Conservation (phyloP, 345 rosid genomes). For the Microcos paniculata region DNA sequence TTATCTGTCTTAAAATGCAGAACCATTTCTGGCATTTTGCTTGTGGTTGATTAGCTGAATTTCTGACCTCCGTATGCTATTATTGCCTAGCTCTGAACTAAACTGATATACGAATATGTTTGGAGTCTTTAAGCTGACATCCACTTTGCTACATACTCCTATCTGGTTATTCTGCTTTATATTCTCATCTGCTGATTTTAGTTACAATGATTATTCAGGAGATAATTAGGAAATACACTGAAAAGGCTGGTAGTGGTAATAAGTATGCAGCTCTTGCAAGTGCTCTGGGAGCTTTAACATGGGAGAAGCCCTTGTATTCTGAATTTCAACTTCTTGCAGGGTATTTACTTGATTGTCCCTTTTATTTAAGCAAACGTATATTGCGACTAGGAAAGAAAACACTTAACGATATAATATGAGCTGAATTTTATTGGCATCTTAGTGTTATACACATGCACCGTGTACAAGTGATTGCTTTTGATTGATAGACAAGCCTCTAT, state of each 20-base stretch:
- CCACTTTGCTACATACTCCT: not conserved
- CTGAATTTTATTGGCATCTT: not conserved
- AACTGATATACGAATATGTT: not conserved
- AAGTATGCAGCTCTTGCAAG: slow-evolving; percentile 78
- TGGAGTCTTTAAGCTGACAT: no score
- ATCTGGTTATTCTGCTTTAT: not conserved
- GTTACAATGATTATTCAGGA: slow-evolving; percentile 40
- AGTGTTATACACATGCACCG: not conserved
- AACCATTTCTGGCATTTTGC: not conserved
- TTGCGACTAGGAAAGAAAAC: not conserved
- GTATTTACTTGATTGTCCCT: slow-evolving; percentile 32
- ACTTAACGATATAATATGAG: not conserved
- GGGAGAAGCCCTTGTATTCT: slow-evolving; percentile 70
- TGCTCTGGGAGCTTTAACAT: slow-evolving; percentile 74
- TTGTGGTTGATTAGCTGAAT: not conserved
- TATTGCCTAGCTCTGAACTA: slow-evolving; percentile 4
- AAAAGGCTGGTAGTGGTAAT: slow-evolving; percentile 54
- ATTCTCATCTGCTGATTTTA: not conserved
- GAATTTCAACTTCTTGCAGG: slow-evolving; percentile 83
- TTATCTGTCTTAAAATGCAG: not conserved
- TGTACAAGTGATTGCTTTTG: not conserved
- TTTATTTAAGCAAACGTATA: not conserved
- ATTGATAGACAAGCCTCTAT: not conserved
- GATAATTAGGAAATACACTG: slow-evolving; percentile 63
- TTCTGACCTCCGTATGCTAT: not conserved